These are phyloP conservation scores for Backusella westeae DNA, from an alignment of 192 early-diverging fungal species.

Conservation along the genomic window DNA sequence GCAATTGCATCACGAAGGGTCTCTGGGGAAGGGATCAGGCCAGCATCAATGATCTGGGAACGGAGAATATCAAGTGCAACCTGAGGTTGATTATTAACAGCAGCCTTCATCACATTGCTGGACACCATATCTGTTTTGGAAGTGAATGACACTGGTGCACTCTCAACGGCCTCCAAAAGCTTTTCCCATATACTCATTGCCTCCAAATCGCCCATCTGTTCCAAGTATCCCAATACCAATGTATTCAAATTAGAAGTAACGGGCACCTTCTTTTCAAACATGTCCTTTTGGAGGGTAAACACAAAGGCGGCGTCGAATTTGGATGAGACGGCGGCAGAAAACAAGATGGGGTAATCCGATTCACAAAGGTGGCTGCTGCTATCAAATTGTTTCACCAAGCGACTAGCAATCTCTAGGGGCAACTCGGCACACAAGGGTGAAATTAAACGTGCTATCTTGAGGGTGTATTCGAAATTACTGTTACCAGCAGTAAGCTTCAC, in stretches of 20 bases:
- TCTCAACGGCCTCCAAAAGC: neutral
- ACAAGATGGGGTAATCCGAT: constrained; percentile 14
- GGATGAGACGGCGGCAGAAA: constrained; percentile 2
- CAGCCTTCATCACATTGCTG: constrained; percentile 19
- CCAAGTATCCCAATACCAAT: neutral
- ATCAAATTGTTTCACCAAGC: constrained; percentile 4
- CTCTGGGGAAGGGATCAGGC: constrained; percentile 27
- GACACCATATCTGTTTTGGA: constrained; percentile 1
- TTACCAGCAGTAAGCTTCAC: neutral
- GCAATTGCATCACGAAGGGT: constrained; percentile 34
- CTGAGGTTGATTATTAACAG: constrained; percentile 13
- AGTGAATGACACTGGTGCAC: neutral
- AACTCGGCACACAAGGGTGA: neutral
- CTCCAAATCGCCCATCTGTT: neutral
- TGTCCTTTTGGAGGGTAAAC: neutral
- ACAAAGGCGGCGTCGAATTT: neutral
- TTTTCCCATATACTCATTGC: neutral
- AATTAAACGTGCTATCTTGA: neutral
- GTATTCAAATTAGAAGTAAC: neutral
- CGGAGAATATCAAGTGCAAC: constrained; percentile 19
- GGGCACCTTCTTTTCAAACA: neutral
- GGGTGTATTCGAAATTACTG: neutral
- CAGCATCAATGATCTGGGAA: neutral
- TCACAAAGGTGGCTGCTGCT: neutral
- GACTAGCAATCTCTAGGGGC: neutral